Conservation (phyloP, 2,329 filamentous ascomycete genomes). For the Macrophomina tecta region DNA sequence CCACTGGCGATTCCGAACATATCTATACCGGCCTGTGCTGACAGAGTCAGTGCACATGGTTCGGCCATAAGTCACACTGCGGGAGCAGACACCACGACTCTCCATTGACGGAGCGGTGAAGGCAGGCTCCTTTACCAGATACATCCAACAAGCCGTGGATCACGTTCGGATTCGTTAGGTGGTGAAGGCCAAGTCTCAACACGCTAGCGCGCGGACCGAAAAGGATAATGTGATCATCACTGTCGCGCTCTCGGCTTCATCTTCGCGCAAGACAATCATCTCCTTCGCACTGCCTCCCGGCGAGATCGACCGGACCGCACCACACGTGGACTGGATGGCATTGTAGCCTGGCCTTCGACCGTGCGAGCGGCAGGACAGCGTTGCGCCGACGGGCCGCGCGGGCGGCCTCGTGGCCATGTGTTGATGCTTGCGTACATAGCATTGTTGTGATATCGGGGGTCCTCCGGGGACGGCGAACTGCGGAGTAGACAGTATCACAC, state of each 20-base stretch:
- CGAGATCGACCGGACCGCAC: conserved; percentile 3
- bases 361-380: background rate
- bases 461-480: no score
- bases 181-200: no score
- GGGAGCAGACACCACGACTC: no score
- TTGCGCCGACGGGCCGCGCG: background rate
- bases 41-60: no score
- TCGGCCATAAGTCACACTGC: no score
- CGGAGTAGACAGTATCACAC: background rate
- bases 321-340: background rate
- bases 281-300: background rate
- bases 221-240: background rate
- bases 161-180: no score
- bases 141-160: no score
- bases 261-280: background rate
- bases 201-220: background rate
- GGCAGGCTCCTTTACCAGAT: no score
- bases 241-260: no score
- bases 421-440: background rate
- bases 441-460: background rate
- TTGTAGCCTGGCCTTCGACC: background rate
- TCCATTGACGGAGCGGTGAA: no score
- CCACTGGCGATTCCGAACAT: no score
- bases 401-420: background rate
- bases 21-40: no score